phyloP scores from a whole-genome alignment of 768 basidiomycete genomes.

The Amylocystis lapponica region DNA sequence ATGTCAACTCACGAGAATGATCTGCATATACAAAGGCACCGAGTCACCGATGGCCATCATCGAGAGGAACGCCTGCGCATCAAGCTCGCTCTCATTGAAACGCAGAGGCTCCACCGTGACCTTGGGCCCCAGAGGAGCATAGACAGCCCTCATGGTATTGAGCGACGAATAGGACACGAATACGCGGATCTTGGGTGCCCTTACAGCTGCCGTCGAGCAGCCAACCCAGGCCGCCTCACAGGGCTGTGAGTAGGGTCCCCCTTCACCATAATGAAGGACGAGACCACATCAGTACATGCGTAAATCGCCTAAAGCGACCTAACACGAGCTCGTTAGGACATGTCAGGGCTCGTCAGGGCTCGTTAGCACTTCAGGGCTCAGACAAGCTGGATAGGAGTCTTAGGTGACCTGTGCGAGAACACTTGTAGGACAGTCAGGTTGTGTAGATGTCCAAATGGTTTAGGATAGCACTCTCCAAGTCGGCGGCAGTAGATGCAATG shows the following conservation, averaged over 20 bases:
- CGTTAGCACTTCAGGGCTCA: too few species aligned
- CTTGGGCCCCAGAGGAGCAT: slow-evolving; percentile 34
- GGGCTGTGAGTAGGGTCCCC: slow-evolving; percentile 50
- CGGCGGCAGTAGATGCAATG: too few species aligned
- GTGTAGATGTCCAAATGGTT: too few species aligned
- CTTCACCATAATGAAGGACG: slow-evolving; percentile 67
- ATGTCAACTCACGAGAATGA: slow-evolving; percentile 44
- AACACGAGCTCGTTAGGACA: too few species aligned
- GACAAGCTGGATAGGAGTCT: too few species aligned
- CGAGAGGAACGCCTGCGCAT: slow-evolving; percentile 61
- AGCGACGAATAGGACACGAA: slow-evolving; percentile 59
- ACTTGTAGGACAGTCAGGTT: too few species aligned
- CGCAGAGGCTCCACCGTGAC: slow-evolving; percentile 50
- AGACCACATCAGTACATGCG: too few species aligned
- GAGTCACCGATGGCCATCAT: slow-evolving; percentile 69
- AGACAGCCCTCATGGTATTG: slow-evolving; percentile 53
- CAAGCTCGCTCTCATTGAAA: slow-evolving; percentile 55
- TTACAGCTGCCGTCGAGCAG: slow-evolving; percentile 25
- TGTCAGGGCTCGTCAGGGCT: too few species aligned
- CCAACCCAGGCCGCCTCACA: slow-evolving; percentile 65
- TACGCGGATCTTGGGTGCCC: slow-evolving; percentile 34
- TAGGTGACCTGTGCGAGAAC: too few species aligned
- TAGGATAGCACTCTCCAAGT: too few species aligned
- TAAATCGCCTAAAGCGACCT: neutral
- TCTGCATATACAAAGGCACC: slow-evolving; percentile 66